Evolutionary conservation across 352 stramenopile species (phyloP).

Genomic region (Phytophthora syringae): DNA sequence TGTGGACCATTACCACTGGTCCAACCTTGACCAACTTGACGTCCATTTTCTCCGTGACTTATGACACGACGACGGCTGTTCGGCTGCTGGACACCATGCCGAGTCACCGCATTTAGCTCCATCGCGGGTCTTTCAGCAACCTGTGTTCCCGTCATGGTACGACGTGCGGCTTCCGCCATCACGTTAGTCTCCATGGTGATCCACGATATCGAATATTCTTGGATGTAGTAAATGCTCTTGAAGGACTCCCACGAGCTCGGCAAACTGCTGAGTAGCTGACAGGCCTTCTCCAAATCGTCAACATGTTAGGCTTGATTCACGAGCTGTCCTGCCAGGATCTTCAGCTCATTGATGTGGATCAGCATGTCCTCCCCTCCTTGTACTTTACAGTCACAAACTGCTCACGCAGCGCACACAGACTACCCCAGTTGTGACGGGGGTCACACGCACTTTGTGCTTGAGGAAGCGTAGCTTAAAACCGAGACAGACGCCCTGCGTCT

Average conservation of each 20-base stretch:
- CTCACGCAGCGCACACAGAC: conserved; percentile 7
- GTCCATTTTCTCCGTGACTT: too few species aligned
- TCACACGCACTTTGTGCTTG: too few species aligned
- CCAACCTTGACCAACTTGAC: too few species aligned
- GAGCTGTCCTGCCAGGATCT: neutral
- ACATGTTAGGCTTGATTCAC: conserved; percentile 5
- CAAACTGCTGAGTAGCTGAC: conserved; percentile 4
- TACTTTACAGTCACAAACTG: conserved; percentile 9
- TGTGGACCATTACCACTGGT: too few species aligned
- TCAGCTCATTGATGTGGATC: neutral
- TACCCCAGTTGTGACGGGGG: conserved; percentile 25
- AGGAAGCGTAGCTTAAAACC: too few species aligned
- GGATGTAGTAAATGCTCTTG: conserved; percentile 22
- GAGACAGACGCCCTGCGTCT: too few species aligned
- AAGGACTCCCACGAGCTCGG: conserved; percentile 8
- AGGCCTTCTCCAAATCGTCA: conserved; percentile 9
- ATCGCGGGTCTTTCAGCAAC: neutral
- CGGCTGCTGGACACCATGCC: too few species aligned
- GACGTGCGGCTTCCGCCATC: conserved; percentile 1
- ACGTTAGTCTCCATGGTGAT: conserved; percentile 4
- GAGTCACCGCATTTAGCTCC: conserved; percentile 6
- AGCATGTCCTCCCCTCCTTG: conserved; percentile 12
- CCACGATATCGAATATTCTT: conserved; percentile 14
- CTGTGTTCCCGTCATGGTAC: neutral
- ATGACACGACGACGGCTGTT: too few species aligned